These are phyloP conservation scores for Drechslerella coelobrocha DNA, from an alignment of 2,329 filamentous ascomycete genomes.

Conservation along the genomic window DNA sequence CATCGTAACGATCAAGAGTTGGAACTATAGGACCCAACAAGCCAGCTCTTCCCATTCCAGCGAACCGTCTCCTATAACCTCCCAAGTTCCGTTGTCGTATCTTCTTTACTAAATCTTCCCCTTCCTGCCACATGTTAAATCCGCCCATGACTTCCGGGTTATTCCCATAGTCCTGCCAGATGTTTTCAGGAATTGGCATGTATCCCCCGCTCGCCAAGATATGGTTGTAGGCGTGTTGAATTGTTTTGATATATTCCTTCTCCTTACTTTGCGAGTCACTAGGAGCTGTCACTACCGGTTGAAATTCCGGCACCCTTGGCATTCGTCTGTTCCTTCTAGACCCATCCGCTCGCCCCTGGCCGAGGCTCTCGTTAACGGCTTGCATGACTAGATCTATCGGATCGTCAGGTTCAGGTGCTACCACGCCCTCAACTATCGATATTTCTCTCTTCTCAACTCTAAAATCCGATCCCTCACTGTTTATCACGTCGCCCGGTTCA, in stretches of 20 bases:
- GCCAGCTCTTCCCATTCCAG: conserved; percentile 9
- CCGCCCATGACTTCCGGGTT: neutral
- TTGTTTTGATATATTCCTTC: too few relatives aligned
- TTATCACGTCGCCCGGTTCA: neutral
- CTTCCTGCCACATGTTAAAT: neutral
- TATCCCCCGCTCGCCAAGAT: conserved; percentile 6
- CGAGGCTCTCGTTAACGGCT: too few relatives aligned
- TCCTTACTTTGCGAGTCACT: too few relatives aligned
- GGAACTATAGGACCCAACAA: conserved; percentile 8
- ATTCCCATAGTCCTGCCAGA: conserved; percentile 1
- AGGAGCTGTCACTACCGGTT: too few relatives aligned
- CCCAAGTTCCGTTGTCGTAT: neutral
- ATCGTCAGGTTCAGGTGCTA: too few relatives aligned
- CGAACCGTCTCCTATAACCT: conserved; percentile 3
- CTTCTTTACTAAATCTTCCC: conserved; percentile 5
- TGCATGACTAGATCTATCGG: too few relatives aligned
- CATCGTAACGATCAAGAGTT: conserved; percentile 10
- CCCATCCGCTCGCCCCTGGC: too few relatives aligned
- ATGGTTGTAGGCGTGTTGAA: too few relatives aligned
- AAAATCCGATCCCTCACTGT: conserved; percentile 8
- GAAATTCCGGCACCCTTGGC: too few relatives aligned
- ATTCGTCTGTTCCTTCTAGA: too few relatives aligned
- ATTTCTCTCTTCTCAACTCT: too few relatives aligned
- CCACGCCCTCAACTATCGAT: too few relatives aligned
- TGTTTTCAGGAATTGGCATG: conserved; percentile 16